These are phyloP conservation scores for Fusarium mexicanum DNA, from an alignment of 2,329 filamentous ascomycete genomes.

Conservation along the genomic window DNA sequence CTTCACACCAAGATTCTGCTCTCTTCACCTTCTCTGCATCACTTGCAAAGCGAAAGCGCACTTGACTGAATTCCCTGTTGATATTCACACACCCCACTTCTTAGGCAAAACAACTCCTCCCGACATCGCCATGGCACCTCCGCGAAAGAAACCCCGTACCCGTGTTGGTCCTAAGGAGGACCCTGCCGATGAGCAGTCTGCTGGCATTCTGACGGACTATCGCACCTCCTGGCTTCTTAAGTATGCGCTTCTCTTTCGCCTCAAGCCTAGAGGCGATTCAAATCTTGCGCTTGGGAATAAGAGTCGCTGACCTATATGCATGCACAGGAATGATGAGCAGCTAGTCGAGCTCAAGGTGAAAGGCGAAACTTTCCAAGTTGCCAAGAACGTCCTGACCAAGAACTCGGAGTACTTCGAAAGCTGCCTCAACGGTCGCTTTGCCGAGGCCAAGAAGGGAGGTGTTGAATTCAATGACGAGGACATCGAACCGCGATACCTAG, in stretches of 20 bases:
- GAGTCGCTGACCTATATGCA: slow-evolving; percentile 2
- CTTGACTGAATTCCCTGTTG: neutral
- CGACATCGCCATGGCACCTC: slow-evolving; percentile 18
- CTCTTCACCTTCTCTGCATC: neutral
- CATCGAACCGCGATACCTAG: slow-evolving; percentile 48
- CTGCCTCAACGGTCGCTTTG: slow-evolving; percentile 43
- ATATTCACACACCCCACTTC: neutral
- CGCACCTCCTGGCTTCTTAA: slow-evolving; percentile 49
- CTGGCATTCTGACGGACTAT: slow-evolving; percentile 43
- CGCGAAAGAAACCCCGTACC: slow-evolving; percentile 33
- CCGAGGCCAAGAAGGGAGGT: slow-evolving; percentile 41
- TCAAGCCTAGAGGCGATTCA: neutral
- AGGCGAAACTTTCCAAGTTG: slow-evolving; percentile 45
- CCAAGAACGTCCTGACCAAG: slow-evolving; percentile 44
- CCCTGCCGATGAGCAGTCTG: slow-evolving; percentile 32
- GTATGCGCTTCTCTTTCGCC: slow-evolving; percentile 36
- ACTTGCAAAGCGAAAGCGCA: neutral
- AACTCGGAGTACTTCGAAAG: slow-evolving; percentile 50
- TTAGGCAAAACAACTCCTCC: neutral
- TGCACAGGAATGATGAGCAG: slow-evolving; percentile 43
- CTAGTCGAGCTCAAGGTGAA: slow-evolving; percentile 44
- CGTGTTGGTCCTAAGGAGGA: slow-evolving; percentile 24
- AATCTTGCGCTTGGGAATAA: neutral
- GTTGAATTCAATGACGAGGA: slow-evolving; percentile 45
- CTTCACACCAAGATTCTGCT: neutral